Conservation (phyloP, 192 early-diverging fungal species). For the Helicostylum pulchrum region DNA sequence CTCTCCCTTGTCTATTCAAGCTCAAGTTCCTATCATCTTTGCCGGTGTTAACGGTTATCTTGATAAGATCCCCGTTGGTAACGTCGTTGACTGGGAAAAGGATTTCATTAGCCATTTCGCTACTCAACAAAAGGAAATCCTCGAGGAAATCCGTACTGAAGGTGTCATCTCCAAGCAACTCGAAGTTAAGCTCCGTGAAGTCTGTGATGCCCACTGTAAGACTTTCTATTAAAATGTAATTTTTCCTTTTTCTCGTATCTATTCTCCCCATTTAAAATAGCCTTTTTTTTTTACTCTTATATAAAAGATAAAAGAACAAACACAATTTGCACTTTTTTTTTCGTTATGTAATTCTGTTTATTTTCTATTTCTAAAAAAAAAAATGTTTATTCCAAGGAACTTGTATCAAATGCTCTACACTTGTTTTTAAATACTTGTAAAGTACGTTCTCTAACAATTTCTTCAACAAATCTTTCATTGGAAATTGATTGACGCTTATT, state of each 20-base stretch:
- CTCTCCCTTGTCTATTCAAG: slow-evolving; percentile 91
- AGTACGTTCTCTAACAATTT: slow-evolving; percentile 66
- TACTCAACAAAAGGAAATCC: slow-evolving; percentile 82
- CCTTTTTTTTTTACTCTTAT: too few species aligned
- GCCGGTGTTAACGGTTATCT: slow-evolving; percentile 99
- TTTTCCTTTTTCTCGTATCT: background rate
- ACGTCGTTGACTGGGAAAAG: slow-evolving; percentile 89
- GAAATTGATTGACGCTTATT: slow-evolving; percentile 60
- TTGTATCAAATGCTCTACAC: slow-evolving; percentile 57
- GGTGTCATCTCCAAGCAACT: slow-evolving; percentile 82
- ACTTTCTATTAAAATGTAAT: slow-evolving; percentile 55
- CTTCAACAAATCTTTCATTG: slow-evolving; percentile 68
- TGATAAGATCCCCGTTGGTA: slow-evolving; percentile 93
- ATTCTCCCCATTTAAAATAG: background rate
- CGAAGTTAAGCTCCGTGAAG: slow-evolving; percentile 88
- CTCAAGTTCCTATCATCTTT: slow-evolving; percentile 97
- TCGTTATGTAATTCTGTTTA: too few species aligned
- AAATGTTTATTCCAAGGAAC: slow-evolving; percentile 14
- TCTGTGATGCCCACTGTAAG: slow-evolving; percentile 74
- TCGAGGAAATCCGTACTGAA: slow-evolving; percentile 86
- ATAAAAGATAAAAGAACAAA: too few species aligned
- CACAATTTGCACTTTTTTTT: too few species aligned
- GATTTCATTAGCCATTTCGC: slow-evolving; percentile 83
- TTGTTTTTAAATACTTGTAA: slow-evolving; percentile 65
- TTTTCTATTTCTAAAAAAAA: background rate